Base-by-base conservation (phyloP, 2,329 filamentous ascomycete species). In the Colletotrichum sp. region DNA sequence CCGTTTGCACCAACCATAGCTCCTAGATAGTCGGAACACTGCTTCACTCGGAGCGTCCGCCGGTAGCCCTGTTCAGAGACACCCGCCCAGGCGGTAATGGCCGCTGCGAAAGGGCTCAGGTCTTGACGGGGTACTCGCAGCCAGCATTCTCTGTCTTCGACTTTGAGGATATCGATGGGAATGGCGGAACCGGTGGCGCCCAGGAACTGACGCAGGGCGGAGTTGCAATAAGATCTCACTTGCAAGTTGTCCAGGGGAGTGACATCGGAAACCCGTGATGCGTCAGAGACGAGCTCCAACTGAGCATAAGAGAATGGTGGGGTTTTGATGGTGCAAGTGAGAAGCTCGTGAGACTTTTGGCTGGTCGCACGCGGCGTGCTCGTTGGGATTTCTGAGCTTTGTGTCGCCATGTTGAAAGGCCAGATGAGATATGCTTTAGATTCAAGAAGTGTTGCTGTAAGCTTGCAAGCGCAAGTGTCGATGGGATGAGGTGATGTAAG, bases 181-280 rank as follows among this genome's bases (percentile, higher is more conserved):
- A 96, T 92, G 13, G 91, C 91, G 3, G 88, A 85, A 13, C 95
- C 95, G 0, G 91, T 92, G 21, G 91, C 84, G 24, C 95, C 95
- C 2, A 96, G 89, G 79, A 94, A 96, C 76, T 94, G 90, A 2
- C 87, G 87, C 9, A 96, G 85, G 0, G 94, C 92, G 1, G 89
- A 83, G 3, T 89, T 91, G 78, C 94, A 90, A 80, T 94, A 92
- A 1, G 91, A 87, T 38, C 91, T 91, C 21, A 90, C 87, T 48
- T 92, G 92, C 4, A 95, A 84, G 4, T 88, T 85, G 83, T 96
- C 94, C 8, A 95, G 30, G 6, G 48, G 24, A 12, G 34, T 24
- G 52, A 21, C 10, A 16, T 36, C 48, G 12, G 58, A 64, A 55
- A 26, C 13, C 10, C 21, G 64, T 21, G 80, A 77, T 16, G 78